These are phyloP conservation scores for Podaxis sp. DNA, from an alignment of 768 basidiomycete genomes.

Conservation along the genomic window DNA sequence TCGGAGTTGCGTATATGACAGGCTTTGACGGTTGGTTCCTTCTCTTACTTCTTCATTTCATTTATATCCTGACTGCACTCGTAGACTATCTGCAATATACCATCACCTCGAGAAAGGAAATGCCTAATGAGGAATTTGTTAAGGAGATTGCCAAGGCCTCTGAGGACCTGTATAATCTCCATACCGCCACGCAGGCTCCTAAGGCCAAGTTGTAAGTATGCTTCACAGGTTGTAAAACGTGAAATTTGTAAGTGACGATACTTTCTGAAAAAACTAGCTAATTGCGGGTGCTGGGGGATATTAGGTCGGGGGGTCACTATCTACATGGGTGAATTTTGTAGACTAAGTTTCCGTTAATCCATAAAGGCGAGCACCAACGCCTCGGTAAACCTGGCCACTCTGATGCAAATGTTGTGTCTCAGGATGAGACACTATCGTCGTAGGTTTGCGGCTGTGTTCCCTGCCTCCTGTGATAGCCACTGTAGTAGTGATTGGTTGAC, in stretches of 20 bases:
- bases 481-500: no score
- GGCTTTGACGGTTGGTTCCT: constrained; percentile 62
- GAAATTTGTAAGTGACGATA: not conserved
- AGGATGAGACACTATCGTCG: no score
- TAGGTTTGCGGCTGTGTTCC: no score
- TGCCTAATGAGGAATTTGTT: constrained; percentile 74
- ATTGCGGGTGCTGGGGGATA: not conserved
- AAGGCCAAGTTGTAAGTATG: constrained; percentile 32
- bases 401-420: no score
- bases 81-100: constrained; percentile 81
- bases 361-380: no score
- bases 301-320: not conserved
- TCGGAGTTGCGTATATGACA: constrained; percentile 95
- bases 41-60: not conserved
- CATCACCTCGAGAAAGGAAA: constrained; percentile 80
- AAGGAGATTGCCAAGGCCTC: constrained; percentile 59
- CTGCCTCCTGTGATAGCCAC: no score
- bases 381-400: no score
- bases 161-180: constrained; percentile 67
- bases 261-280: not conserved
- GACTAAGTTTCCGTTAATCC: no score
- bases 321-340: not conserved
- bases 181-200: constrained; percentile 21
- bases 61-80: constrained; percentile 9
- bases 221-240: not conserved